Evolutionary conservation across 495 filamentous ascomycete species (phyloP), one percentile per base, ranked within the genome.

Genomic region (Neurospora tetraspora): DNA sequence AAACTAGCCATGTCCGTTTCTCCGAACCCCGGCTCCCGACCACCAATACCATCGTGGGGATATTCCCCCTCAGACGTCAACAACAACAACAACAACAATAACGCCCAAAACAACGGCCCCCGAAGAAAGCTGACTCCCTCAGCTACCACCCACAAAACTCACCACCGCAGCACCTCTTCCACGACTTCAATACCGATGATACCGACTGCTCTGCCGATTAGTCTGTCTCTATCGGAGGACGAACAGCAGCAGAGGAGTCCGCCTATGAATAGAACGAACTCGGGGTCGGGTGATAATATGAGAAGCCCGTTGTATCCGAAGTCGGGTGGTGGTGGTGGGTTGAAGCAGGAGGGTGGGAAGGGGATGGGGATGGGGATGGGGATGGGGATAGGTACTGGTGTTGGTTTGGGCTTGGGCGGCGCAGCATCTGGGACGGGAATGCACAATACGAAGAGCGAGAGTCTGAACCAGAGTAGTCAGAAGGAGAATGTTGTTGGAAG

Each of bases 221-320:
- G 89, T 73, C 77, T 96, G 10, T 93, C 91, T 0, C 85, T 94
- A 9, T 86, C 90, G 31, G 93, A 94, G 78, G 93, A 94, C 40
- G 92, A 96, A 45, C 23, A 31, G 70, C 92, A 94, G 69, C 20
- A 27, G 70, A 82, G 84, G 68, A 85, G 85, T 70, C 85, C 83
- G 20, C 43, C 78, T 31, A 16, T 61, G 14, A 86, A 85, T 70
- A 78, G 80, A 38, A 77, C 81, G 16, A 77, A 70, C 20, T 77
- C 83, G n/a, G 79, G 79, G 3, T 20, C 68, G 1, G 45, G 45
- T 3, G 75, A 77, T 20, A 69, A 45, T 39, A 69, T 59, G 23
- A 74, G 75, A 38, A 85, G 81, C 70, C 84, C 81, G 3, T 79
- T 75, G 73, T 76, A 82, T 38, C 71, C 79, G 78, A 78, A 84